Evolutionary conservation across 129 eudicot species (phyloP).

Genomic region (Chrysanthemum lavandulifolium): DNA sequence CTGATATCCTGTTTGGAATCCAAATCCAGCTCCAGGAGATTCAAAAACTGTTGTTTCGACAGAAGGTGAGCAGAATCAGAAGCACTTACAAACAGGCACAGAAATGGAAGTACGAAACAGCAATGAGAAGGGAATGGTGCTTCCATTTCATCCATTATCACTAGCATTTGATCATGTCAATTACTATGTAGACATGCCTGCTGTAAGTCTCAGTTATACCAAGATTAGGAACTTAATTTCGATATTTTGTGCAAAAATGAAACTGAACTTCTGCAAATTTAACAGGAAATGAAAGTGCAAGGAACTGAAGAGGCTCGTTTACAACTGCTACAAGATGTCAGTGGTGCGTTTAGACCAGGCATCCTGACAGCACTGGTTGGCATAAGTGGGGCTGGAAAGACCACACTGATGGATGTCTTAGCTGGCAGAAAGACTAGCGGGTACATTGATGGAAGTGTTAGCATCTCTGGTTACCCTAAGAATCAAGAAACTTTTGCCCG

Average conservation of each 20-base stretch:
- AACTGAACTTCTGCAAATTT: not conserved
- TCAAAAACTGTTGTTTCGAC: conserved; percentile 42
- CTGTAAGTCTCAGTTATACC: not conserved
- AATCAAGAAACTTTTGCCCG: conserved; percentile 27
- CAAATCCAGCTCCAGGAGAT: conserved; percentile 51
- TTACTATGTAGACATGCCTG: conserved; percentile 26
- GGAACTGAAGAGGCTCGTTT: conserved; percentile 11
- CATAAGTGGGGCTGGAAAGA: conserved; percentile 24
- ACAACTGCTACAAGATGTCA: conserved; percentile 15
- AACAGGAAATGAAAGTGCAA: conserved; percentile 19
- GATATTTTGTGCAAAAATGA: not conserved
- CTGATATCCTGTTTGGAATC: conserved; percentile 13
- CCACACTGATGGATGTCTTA: conserved; percentile 23
- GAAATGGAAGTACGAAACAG: conserved; percentile 24
- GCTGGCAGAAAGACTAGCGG: conserved; percentile 22
- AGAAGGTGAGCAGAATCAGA: conserved; percentile 40
- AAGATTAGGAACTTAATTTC: not conserved
- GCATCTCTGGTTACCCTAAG: conserved; percentile 20
- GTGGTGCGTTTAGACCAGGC: conserved; percentile 23
- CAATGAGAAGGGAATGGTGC: conserved; percentile 25
- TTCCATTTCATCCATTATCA: conserved; percentile 23
- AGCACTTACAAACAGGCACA: conserved; percentile 10
- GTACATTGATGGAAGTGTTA: conserved; percentile 20
- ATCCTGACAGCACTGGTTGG: conserved; percentile 21
- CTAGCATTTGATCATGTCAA: conserved; percentile 24